Percentiles rank a stretch among this genome's conserved stretches.
Evolutionary conservation across 345 rosid species (phyloP).

Genomic region (Salix arbutifolia): DNA sequence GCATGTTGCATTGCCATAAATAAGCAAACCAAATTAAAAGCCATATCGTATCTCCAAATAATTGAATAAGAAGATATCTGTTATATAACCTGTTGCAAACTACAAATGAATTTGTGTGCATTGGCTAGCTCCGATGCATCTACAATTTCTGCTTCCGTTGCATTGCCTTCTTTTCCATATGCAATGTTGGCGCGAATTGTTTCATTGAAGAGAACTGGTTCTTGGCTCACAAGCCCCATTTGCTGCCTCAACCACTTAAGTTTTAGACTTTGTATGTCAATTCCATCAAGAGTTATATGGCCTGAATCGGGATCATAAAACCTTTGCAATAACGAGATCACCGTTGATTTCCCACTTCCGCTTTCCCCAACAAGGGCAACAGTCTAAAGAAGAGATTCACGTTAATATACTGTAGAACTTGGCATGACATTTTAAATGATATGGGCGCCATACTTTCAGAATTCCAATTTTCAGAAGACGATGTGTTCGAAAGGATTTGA

Average conservation of each 20-base stretch:
- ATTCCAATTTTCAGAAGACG: not conserved
- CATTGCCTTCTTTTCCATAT: constrained; percentile 73
- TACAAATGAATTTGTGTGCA: constrained; percentile 77
- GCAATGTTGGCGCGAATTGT: constrained; percentile 80
- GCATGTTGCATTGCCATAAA: not conserved
- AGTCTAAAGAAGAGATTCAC: constrained; percentile 38
- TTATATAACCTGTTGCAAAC: constrained; percentile 56
- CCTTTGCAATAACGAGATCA: constrained; percentile 66
- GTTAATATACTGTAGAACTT: not conserved
- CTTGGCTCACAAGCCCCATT: constrained; percentile 87
- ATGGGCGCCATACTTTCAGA: not conserved
- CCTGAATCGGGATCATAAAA: constrained; percentile 84
- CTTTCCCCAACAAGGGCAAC: constrained; percentile 89
- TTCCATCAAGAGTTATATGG: constrained; percentile 61
- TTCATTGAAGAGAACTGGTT: constrained; percentile 72
- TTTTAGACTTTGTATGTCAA: constrained; percentile 53
- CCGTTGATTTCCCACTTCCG: constrained; percentile 83
- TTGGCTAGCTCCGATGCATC: constrained; percentile 73
- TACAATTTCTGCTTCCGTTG: constrained; percentile 59
- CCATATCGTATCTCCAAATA: not conserved
- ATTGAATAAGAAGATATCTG: not conserved
- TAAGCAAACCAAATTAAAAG: not conserved
- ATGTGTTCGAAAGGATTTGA: not conserved
- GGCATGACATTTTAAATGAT: not conserved
- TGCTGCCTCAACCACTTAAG: constrained; percentile 80